These are phyloP conservation scores for Boletellus emodensis DNA, from an alignment of 768 basidiomycete species.

Conservation along the genomic window DNA sequence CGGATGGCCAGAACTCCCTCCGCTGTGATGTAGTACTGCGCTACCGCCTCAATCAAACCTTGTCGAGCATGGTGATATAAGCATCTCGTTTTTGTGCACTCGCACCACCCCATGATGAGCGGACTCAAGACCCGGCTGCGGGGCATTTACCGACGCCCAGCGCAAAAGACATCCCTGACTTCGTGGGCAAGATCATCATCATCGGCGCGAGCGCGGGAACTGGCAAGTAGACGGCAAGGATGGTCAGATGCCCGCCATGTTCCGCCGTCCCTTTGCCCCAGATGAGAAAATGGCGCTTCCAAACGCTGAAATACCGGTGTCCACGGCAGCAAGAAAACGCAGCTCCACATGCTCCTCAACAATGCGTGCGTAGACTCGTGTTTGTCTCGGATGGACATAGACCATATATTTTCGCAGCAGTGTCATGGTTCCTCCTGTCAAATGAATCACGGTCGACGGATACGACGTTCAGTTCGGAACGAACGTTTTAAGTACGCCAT, in stretches of 20 bases:
- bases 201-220: conserved; percentile 34
- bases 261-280: neutral
- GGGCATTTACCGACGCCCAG: conserved; percentile 25
- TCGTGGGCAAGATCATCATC: conserved; percentile 31
- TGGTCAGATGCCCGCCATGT: neutral
- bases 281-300: no score
- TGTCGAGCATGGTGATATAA: no score
- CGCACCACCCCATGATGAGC: no score
- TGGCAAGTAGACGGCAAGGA: conserved; percentile 25
- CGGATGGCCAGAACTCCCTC: no score
- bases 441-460: conserved; percentile 42
- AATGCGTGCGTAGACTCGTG: conserved; percentile 38
- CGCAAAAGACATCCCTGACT: conserved; percentile 31
- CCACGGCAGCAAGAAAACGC: conserved; percentile 38
- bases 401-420: conserved; percentile 33
- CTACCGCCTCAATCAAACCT: no score
- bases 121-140: neutral
- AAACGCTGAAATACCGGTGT: no score
- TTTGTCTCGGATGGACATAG: neutral
- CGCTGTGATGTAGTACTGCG: no score
- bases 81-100: neutral
- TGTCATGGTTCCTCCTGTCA: conserved; percentile 41
- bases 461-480: conserved; percentile 58
- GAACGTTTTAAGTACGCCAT: conserved; percentile 42
- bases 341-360: conserved; percentile 47